Percentiles rank a stretch among this genome's conserved stretches.
phyloP scores from a whole-genome alignment of 2,329 filamentous ascomycete species.

The Venturia pyrina region DNA sequence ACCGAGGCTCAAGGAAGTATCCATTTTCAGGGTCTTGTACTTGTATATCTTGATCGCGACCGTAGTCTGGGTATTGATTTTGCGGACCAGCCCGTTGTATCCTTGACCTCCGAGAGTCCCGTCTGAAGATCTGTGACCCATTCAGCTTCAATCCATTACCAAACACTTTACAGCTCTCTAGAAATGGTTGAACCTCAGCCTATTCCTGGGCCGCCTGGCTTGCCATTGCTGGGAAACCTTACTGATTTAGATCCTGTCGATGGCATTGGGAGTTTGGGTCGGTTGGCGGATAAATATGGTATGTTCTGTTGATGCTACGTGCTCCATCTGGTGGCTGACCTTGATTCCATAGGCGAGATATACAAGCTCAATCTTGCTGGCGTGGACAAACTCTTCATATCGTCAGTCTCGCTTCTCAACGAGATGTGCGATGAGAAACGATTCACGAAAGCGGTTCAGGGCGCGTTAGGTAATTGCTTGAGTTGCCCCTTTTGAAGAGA shows the following conservation, averaged over 20 bases:
- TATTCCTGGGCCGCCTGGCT: slow-evolving; percentile 4
- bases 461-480: background rate
- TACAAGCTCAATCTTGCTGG: slow-evolving; percentile 8
- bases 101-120: too few relatives aligned
- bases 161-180: background rate
- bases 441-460: background rate
- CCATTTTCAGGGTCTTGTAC: background rate
- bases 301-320: background rate
- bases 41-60: background rate
- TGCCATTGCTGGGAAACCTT: slow-evolving; percentile 10
- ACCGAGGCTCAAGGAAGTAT: background rate
- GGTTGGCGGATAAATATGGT: slow-evolving; percentile 8
- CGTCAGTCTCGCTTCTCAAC: slow-evolving; percentile 9
- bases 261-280: slow-evolving; percentile 2
- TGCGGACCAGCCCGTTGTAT: background rate
- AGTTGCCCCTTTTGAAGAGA: too few relatives aligned
- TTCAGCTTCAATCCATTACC: background rate
- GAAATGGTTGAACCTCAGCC: background rate
- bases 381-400: background rate
- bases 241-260: slow-evolving; percentile 4
- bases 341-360: background rate
- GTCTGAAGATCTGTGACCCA: background rate
- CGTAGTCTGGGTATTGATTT: background rate
- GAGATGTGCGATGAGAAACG: slow-evolving; percentile 12
- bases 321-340: background rate